These are phyloP conservation scores for Cordia subcordata DNA, from an alignment of 257 asterid species.

Conservation along the genomic window DNA sequence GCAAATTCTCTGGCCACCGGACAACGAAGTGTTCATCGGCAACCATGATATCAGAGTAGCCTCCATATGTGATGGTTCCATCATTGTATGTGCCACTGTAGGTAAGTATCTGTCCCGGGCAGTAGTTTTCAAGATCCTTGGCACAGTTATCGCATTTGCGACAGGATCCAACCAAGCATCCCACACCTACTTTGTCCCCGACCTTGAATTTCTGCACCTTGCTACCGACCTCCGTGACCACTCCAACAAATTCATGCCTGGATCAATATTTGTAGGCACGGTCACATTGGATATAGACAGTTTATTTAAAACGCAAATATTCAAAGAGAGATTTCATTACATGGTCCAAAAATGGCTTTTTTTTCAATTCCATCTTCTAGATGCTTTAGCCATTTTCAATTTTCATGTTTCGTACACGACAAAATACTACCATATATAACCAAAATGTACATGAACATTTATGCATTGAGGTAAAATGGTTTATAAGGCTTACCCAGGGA, in stretches of 20 bases:
- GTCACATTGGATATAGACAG: too few species aligned
- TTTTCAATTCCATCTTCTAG: too few species aligned
- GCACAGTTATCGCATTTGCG: conserved; percentile 28
- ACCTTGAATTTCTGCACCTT: conserved; percentile 31
- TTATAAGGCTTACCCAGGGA: too few species aligned
- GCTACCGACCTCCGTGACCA: conserved; percentile 43
- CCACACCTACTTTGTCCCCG: conserved; percentile 51
- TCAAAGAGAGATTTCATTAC: too few species aligned
- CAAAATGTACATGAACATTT: too few species aligned
- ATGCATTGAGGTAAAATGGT: too few species aligned
- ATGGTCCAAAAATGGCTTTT: too few species aligned
- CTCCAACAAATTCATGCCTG: conserved; percentile 43
- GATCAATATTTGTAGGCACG: too few species aligned
- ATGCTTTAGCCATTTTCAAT: too few species aligned
- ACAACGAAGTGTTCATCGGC: conserved; percentile 30
- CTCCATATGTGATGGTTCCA: conserved; percentile 41
- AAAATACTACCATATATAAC: too few species aligned
- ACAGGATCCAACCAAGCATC: conserved; percentile 44
- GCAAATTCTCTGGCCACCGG: conserved; percentile 32
- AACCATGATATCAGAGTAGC: conserved; percentile 41
- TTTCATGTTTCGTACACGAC: too few species aligned
- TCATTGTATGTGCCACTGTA: conserved; percentile 17
- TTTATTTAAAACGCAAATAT: too few species aligned
- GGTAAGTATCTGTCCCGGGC: conserved; percentile 22
- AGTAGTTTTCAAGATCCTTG: conserved; percentile 29